Base-by-base conservation (phyloP, 768 basidiomycete species). In the Candolleomyces eurysporus region DNA sequence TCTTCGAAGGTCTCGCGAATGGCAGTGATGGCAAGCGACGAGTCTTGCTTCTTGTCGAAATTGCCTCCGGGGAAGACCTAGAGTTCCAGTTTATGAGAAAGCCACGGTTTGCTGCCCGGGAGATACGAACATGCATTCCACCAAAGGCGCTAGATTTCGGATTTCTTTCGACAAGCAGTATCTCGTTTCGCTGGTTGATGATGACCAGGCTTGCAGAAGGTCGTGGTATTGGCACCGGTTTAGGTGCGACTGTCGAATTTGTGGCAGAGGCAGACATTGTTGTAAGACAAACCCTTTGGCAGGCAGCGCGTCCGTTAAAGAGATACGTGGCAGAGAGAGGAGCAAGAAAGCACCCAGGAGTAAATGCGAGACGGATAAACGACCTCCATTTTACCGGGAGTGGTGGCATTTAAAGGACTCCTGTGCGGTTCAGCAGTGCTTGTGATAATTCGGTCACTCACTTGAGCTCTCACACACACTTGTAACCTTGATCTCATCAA, bases 61-160 rank as follows among this genome's bases (percentile, higher is more conserved):
- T 89, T 89, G 17, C 90, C 90, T 14, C 90, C 90, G 7, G 90
- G 90, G 66, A 91, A 92, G 31, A 90, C 90, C 90, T 91, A 63
- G 26, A 61, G 16, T 55, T n/a, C 17, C 26, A 32, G 46, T 8
- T 8, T 53, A 46, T 55, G 50, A 46, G 17, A 22, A 61, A 51
- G 36, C 32, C 9, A 16, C 13, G 21, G 21, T 36, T 39, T 21
- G 49, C 9, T 21, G 6, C n/a, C 21, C 14, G 21, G 22, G 39
- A 63, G 8, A 55, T 49, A 57, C 86, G 53, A 71, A 90, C 89
- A 72, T 89, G 84, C 65, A 84, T 82, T 14, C 88, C 88, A 17
- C 78, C 88, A 66, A 89, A 91, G 4, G 86, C 78, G 26, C 78
- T 79, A 1, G 89, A 80, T 60, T 83, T 78, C 0, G 84, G 88